These are phyloP conservation scores for Sisymbrium altissimum DNA, from an alignment of 345 rosid genomes.

Conservation along the genomic window DNA sequence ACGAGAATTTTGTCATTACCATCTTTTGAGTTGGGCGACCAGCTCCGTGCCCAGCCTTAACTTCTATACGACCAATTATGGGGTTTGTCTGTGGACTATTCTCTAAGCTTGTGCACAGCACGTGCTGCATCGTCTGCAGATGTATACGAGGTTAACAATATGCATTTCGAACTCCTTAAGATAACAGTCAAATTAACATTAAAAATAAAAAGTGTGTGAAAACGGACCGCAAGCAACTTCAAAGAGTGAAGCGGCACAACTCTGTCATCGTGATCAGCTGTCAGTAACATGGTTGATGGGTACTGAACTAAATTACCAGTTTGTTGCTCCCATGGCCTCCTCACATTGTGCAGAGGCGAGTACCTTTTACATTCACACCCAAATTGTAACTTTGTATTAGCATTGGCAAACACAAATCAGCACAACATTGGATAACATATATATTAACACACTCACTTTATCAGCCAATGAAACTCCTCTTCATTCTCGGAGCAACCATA, in stretches of 20 bases:
- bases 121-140: slow-evolving; percentile 75
- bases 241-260: slow-evolving; percentile 86
- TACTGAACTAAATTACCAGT: slow-evolving; percentile 46
- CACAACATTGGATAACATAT: background rate
- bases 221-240: slow-evolving; percentile 80
- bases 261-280: slow-evolving; percentile 96
- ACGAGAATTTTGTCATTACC: slow-evolving; percentile 35
- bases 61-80: slow-evolving; percentile 78
- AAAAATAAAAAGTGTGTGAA: background rate
- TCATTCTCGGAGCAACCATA: slow-evolving; percentile 81
- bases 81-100: slow-evolving; percentile 86
- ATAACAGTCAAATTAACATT: background rate
- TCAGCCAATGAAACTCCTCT: slow-evolving; percentile 86
- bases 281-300: slow-evolving; percentile 87
- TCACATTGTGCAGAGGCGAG: slow-evolving; percentile 89
- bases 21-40: slow-evolving; percentile 86
- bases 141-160: background rate
- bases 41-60: slow-evolving; percentile 92
- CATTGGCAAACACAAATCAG: slow-evolving; percentile 5
- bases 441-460: slow-evolving; percentile 52
- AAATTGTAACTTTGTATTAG: background rate
- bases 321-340: slow-evolving; percentile 80
- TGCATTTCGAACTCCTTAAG: background rate
- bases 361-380: slow-evolving; percentile 48
- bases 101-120: slow-evolving; percentile 71